Evolutionary conservation across 2,329 filamentous ascomycete genomes (phyloP), one percentile per base, ranked within the genome.

Genomic region (Botrytis porri): DNA sequence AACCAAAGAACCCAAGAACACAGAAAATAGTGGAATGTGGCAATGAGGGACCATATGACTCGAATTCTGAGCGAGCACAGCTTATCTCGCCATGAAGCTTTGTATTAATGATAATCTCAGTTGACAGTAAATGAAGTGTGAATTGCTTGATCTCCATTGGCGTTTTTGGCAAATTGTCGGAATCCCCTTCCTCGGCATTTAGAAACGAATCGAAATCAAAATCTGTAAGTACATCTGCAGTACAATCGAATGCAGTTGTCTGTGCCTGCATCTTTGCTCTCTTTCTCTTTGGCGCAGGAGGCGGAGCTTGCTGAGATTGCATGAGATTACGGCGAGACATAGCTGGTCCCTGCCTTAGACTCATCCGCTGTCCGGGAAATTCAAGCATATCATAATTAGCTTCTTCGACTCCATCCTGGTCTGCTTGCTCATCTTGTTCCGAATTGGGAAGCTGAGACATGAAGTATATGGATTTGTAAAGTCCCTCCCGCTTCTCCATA

Each of bases 21-120:
- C 83, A 81, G 10, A 87, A 79, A 22, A 92, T 85, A 0, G 89
- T 90, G 35, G 85, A 81, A 77, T 93, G 90, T 9, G 89, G 85
- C n/a, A 91, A 81, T 14, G 85, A 86, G 0, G 88, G 85, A 2
- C 85, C 86, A 73, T 89, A 88, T 80, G 85, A 87, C 64, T 86
- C 82, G 75, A 90, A 89, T 77, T 90, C 88, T 0, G 87, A 88
- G 10, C 87, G 84, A 51, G 89, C 79, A 8, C 87, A 85, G 1
- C 87, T 87, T 69, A 89, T 85, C n/a, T 86, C 83, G 12, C 83
- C 84, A 69, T 86, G 82, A 0, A 88, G 75, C 22, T 82, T 81
- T 37, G 82, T 86, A 73, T 86, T 84, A 51, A 90, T 76, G 51
- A 88, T 80, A 22, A 88, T 84, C 76, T 90, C 88, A 12, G 87